Evolutionary conservation across 2,329 filamentous ascomycete species (phyloP).

Genomic region (Xylariaceae sp.): DNA sequence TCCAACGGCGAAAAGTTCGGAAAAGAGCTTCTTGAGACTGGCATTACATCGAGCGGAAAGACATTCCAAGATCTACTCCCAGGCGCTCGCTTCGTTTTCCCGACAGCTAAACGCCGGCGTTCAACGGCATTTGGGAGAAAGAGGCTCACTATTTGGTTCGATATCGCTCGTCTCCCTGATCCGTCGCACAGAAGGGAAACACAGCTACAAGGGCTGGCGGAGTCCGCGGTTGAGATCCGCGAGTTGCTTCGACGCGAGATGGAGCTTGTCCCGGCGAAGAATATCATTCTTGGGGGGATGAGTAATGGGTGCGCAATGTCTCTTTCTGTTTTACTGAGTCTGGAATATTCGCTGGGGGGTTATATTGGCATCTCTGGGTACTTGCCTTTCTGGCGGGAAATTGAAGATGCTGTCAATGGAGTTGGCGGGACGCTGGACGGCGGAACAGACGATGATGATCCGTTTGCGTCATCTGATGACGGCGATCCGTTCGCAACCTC

Average conservation of each 20-base stretch:
- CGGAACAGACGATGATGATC: background rate
- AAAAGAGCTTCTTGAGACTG: background rate
- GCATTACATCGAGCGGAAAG: background rate
- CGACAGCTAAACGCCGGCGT: background rate
- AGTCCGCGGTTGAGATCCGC: background rate
- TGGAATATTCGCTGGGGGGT: background rate
- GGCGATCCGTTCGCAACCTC: background rate
- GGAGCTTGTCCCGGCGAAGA: background rate
- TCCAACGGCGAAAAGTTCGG: background rate
- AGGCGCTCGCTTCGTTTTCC: background rate
- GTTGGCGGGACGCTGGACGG: background rate
- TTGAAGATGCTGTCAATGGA: background rate
- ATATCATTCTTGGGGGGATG: background rate
- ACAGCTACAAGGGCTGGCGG: background rate
- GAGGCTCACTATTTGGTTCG: background rate
- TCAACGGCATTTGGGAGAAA: background rate
- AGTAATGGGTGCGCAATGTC: background rate
- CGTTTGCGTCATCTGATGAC: no score
- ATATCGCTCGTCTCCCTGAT: background rate
- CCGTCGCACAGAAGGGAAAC: background rate
- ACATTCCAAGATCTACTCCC: background rate
- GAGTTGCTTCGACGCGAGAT: background rate
- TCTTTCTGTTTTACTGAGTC: background rate
- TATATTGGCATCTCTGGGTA: background rate
- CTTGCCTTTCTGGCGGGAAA: background rate